Evolutionary conservation across 2,329 filamentous ascomycete species (phyloP).

Genomic region (Aspergillus tubingensis): DNA sequence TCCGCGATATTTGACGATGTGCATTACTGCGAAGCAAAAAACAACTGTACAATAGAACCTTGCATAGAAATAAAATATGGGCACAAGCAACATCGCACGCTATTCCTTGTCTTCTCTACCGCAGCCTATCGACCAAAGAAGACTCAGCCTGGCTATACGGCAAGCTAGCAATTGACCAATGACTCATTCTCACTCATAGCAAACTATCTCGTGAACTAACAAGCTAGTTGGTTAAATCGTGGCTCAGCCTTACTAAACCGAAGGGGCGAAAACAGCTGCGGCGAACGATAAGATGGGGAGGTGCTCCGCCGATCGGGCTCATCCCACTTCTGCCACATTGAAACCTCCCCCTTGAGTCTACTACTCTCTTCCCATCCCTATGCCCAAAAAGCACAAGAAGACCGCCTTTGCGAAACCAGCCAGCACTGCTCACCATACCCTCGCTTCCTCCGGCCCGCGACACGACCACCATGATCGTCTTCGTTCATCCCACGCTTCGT

Average conservation of each 20-base stretch:
- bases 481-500: constrained; percentile 20
- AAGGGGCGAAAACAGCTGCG: no score
- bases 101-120: background rate
- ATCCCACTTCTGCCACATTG: constrained; percentile 2
- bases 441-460: constrained; percentile 32
- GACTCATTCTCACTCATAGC: background rate
- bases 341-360: constrained; percentile 11
- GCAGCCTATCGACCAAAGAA: background rate
- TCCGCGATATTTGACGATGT: constrained; percentile 54
- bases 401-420: constrained; percentile 42
- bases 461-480: constrained; percentile 30
- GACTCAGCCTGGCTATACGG: no score
- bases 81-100: background rate
- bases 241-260: no score
- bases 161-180: background rate
- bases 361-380: constrained; percentile 27
- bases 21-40: background rate
- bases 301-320: constrained; percentile 10
- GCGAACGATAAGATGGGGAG: background rate
- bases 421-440: constrained; percentile 43
- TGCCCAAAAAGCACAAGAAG: constrained; percentile 52
- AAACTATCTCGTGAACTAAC: no score
- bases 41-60: constrained; percentile 9
- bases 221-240: no score
- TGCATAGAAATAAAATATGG: constrained; percentile 11